Evolutionary conservation across 441 rosid genomes (phyloP).

Genomic region (Corymbia citriodora): DNA sequence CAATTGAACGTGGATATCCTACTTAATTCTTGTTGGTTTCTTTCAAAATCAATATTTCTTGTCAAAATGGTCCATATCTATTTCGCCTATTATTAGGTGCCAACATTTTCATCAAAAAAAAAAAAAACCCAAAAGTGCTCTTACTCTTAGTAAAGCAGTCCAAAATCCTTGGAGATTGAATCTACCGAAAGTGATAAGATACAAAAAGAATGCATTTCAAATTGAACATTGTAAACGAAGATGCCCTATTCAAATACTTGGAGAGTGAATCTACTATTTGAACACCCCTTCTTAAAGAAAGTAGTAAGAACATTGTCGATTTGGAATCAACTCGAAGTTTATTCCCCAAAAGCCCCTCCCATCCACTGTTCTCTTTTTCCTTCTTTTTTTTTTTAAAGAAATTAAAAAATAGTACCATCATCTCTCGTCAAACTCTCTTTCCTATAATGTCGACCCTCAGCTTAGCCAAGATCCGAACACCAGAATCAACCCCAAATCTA

Average conservation of each 20-base stretch:
- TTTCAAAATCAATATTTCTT: neutral
- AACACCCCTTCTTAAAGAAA: neutral
- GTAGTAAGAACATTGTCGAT: neutral
- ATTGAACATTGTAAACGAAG: neutral
- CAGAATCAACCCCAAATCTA: neutral
- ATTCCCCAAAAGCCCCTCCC: neutral
- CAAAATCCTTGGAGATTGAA: neutral
- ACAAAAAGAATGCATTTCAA: neutral
- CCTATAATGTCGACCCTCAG: neutral
- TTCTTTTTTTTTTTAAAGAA: neutral
- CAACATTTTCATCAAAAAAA: neutral
- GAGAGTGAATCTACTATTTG: neutral
- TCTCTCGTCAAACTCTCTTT: neutral
- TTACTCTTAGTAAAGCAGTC: neutral
- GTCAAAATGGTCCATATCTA: neutral
- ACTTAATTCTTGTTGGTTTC: neutral
- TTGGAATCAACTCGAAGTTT: neutral
- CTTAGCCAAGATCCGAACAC: neutral
- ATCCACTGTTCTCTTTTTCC: neutral
- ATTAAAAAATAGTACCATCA: neutral
- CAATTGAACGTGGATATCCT: neutral
- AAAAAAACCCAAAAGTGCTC: neutral
- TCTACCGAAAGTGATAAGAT: neutral
- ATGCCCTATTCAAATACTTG: neutral
- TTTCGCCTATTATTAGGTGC: neutral